Evolutionary conservation across 441 rosid genomes (phyloP).

Genomic region (Mallotus japonicus): DNA sequence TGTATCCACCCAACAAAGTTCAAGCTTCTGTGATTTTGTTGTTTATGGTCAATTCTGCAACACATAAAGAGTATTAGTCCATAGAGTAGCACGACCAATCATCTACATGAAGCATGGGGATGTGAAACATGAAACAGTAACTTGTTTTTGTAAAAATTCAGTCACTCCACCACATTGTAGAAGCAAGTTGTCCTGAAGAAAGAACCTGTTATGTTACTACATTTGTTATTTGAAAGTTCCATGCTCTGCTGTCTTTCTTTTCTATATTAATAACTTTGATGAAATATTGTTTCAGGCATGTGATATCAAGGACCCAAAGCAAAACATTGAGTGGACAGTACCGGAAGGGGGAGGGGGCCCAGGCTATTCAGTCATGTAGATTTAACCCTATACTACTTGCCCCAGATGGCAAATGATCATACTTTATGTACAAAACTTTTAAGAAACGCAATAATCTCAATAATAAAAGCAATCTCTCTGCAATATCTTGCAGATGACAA

Average conservation of each 20-base stretch:
- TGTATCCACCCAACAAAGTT: not conserved
- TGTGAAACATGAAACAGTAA: no score
- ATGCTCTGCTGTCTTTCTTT: not conserved
- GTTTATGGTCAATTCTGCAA: no score
- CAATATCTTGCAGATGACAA: not conserved
- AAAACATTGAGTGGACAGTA: conserved; percentile 93
- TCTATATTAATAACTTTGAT: not conserved
- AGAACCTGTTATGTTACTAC: not conserved
- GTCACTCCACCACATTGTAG: not conserved
- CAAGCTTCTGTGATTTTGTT: not conserved
- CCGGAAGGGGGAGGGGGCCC: conserved; percentile 99
- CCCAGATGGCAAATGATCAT: not conserved
- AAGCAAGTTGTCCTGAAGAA: not conserved
- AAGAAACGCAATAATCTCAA: not conserved
- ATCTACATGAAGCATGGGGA: no score
- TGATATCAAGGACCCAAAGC: conserved; percentile 91
- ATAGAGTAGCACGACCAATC: no score
- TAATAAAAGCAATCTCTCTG: conserved; percentile 3
- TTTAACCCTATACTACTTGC: not conserved
- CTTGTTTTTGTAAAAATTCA: no score
- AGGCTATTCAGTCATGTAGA: conserved; percentile 75
- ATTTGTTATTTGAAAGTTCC: not conserved
- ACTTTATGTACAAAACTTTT: not conserved
- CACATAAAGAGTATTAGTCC: no score
- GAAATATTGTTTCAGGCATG: conserved; percentile 58